Evolutionary conservation across 257 asterid species (phyloP), one percentile per base, ranked within the genome.

Genomic region (Verbascum thapsus): DNA sequence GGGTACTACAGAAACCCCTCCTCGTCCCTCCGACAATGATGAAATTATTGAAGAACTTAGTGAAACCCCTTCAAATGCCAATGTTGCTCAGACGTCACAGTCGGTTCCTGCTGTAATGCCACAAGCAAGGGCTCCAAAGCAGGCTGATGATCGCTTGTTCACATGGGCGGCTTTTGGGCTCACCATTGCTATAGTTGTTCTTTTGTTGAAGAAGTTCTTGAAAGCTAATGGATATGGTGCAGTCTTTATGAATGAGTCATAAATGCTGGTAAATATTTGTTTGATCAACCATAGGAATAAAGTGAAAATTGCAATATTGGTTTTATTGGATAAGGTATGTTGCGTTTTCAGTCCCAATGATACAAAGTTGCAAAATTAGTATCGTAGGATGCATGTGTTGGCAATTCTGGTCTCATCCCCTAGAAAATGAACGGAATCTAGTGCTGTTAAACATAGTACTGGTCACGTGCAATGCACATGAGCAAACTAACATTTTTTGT

Each of bases 121-220:
- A 12, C 81, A 62, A 48, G 47, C 62, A 11, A 55, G 62, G 58
- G 70, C 61, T 62, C 74, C 68, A 13, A 75, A 76, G 53, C 90
- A 18, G 61, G 75, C 66, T 11, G 75, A 74, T 53, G 95, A 85
- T 44, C 81, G 88, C 2, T 17, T 83, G 50, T 79, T 77, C 68
- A 83, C 90, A 13, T 79, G 80, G 90, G 95, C 90, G 16, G 90
- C 90, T 44, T 63, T 86, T 34, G 95, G 79, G 68, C 85, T 86
- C 16, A 75, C 86, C 53, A 38, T 86, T 67, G 90, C 95, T 39
- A 83, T 86, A 19, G 66, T 77, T 4, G 79, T 84, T 61, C 86
- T 86, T 48, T 58, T 86, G 70, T 53, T 86, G 67, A 86, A 83
- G 82, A 86, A 86, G 72, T 86, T 79, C 61, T 66, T 86, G 80